Conservation (phyloP, 73 alveolate genomes). For the Strombidium stylifer region DNA sequence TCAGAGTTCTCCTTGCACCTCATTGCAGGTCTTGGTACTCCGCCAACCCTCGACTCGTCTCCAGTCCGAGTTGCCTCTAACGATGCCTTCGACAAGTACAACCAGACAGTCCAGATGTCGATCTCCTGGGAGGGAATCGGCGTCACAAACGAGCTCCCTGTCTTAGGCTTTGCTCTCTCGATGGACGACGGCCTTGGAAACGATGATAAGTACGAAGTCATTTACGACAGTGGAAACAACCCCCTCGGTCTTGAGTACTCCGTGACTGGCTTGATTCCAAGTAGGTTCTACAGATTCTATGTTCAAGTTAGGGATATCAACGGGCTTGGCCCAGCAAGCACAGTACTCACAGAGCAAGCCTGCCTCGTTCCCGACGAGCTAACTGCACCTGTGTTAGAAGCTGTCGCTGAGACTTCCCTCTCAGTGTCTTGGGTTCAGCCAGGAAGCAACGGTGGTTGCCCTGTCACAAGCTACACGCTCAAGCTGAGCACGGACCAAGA, state of each 20-base stretch:
- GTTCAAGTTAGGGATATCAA: conserved; percentile 32
- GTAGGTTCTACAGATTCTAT: conserved; percentile 38
- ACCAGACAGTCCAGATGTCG: conserved; percentile 12
- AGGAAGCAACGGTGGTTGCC: conserved; percentile 53
- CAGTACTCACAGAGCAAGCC: conserved; percentile 1
- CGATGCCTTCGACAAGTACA: no score
- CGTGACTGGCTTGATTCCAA: conserved; percentile 11
- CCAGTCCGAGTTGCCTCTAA: no score
- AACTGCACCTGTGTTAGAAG: neutral
- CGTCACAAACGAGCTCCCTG: conserved; percentile 41
- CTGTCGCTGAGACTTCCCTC: conserved; percentile 8
- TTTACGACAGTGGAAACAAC: conserved; percentile 47
- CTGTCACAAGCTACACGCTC: conserved; percentile 39
- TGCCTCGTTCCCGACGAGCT: conserved; percentile 36
- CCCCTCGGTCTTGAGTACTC: conserved; percentile 19
- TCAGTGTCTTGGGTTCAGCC: conserved; percentile 50
- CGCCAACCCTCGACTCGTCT: conserved; percentile 13
- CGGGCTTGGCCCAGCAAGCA: conserved; percentile 17
- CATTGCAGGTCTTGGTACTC: conserved; percentile 48
- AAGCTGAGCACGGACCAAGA: no score
- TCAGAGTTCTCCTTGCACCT: conserved; percentile 36
- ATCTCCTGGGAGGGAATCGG: conserved; percentile 39
- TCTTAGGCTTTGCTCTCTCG: conserved; percentile 37
- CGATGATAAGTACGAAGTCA: conserved; percentile 26
- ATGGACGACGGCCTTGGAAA: conserved; percentile 64